Base-by-base conservation (phyloP, 768 basidiomycete genomes). In the Xanthoconium purpureum region DNA sequence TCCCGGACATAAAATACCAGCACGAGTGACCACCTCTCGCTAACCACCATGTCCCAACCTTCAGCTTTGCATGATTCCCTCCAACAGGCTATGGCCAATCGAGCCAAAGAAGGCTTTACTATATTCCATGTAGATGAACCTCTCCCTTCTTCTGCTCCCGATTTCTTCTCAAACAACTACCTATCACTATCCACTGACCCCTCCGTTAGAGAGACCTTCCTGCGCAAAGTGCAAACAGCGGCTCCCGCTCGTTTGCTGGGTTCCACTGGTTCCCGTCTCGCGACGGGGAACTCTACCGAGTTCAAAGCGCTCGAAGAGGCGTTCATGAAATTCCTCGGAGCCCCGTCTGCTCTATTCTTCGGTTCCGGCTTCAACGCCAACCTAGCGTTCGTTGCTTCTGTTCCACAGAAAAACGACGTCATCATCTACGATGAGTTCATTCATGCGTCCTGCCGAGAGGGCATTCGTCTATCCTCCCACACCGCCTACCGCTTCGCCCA, bases 331-430 rank as follows among this genome's bases (percentile, higher is more conserved):
- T 62, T 64, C 40, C 65, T 64, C 6, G 20, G 63, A 13, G 65
- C 75, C 0, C 72, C 76, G 2, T 64, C 78, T 0, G 80, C 80
- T 0, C 68, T 84, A 9, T 68, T 84, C 4, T 81, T 82, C 71
- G 77, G 75, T 60, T 79, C 80, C 1, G 83, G 83, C 29, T 82
- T 74, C 67, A 79, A 75, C 59, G 83, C 83, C 42, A 85, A 83
- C 59, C 67, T 77, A 12, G 74, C 75, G 5, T 75, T 84, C 63
- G 79, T 81, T 63, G 56, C 75, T 2, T 68, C 71, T 5, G 66
- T 84, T 76, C 83, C 12, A 74, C 63, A 76, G 52, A 60, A 63
- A 3, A 65, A 69, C 11, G 84, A 85, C 60, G 74, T 75, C 54
- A 71, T 85, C 54, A 57, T 85, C 20, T 77, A 77, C 52, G 84